phyloP scores from a whole-genome alignment of 176 grass and related monocot species.

The Pontederia paniculata region DNA sequence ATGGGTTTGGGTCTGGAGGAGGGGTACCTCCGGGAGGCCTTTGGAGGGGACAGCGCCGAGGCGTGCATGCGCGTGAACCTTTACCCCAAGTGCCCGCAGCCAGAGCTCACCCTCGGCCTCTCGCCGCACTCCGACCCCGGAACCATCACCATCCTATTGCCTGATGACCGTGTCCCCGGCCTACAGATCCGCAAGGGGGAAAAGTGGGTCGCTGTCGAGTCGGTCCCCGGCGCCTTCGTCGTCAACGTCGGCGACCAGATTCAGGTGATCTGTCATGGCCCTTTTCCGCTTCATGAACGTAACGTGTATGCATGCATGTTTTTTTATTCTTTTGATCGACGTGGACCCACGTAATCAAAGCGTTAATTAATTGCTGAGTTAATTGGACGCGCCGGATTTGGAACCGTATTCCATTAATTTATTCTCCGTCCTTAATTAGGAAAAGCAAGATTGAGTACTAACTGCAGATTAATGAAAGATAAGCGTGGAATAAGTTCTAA shows the following conservation, averaged over 20 bases:
- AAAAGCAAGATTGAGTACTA: no score
- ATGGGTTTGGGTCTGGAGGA: slow-evolving; percentile 36
- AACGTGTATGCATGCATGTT: neutral
- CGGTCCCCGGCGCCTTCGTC: slow-evolving; percentile 35
- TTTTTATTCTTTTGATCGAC: neutral
- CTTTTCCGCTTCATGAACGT: neutral
- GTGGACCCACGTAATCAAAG: no score
- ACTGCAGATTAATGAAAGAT: no score
- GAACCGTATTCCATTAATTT: no score
- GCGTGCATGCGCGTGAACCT: slow-evolving; percentile 41
- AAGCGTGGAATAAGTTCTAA: no score
- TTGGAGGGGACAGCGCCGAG: slow-evolving; percentile 28
- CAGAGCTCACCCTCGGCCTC: slow-evolving; percentile 54
- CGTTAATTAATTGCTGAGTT: no score
- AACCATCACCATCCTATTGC: slow-evolving; percentile 47
- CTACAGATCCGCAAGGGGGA: slow-evolving; percentile 47
- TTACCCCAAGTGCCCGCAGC: slow-evolving; percentile 68
- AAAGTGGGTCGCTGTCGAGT: slow-evolving; percentile 44
- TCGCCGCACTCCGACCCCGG: slow-evolving; percentile 68
- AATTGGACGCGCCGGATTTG: no score
- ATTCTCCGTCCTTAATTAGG: no score
- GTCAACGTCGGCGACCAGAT: slow-evolving; percentile 65
- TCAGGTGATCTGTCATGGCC: slow-evolving; percentile 23
- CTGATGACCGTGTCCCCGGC: slow-evolving; percentile 43
- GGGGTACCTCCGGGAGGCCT: slow-evolving; percentile 27